phyloP scores from a whole-genome alignment of 176 grass and related monocot genomes.

The Cocos nucifera region DNA sequence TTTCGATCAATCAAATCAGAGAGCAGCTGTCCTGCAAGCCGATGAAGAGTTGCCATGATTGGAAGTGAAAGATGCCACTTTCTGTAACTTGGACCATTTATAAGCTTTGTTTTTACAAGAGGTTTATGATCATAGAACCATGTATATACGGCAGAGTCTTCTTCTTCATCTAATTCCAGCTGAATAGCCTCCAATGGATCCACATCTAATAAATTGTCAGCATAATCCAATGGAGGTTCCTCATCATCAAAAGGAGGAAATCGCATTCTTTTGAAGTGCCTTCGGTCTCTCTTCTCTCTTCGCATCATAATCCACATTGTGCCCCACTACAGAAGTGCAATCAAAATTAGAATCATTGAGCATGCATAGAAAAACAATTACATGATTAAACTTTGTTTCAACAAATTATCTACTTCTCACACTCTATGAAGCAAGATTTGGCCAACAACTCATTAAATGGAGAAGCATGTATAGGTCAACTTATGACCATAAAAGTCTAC shows the following conservation, averaged over 20 bases:
- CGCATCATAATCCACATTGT: conserved; percentile 99
- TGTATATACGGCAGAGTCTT: conserved; percentile 89
- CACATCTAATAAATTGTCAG: conserved; percentile 95
- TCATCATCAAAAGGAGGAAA: conserved; percentile 99
- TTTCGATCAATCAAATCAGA: conserved; percentile 89
- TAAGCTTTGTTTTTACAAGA: conserved; percentile 89
- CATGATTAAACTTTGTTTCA: no score
- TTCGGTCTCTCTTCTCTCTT: conserved; percentile 85
- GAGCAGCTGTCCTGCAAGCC: conserved; percentile 81
- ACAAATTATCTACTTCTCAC: no score
- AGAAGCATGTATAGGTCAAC: no score
- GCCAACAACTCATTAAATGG: no score
- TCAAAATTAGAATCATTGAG: not conserved
- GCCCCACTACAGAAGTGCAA: conserved; percentile 52
- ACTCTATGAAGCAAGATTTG: no score
- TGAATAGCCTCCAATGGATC: conserved; percentile 96
- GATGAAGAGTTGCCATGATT: conserved; percentile 95
- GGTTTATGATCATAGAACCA: conserved; percentile 99
- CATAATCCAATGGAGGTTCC: conserved; percentile 92
- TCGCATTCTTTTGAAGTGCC: conserved; percentile 97
- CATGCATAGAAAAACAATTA: no score
- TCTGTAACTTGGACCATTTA: conserved; percentile 95
- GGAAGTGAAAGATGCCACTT: conserved; percentile 93
- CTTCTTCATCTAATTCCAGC: conserved; percentile 73
- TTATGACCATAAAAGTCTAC: no score